Evolutionary conservation across 2,329 filamentous ascomycete genomes (phyloP).

Genomic region (Boeremia lycopersici): DNA sequence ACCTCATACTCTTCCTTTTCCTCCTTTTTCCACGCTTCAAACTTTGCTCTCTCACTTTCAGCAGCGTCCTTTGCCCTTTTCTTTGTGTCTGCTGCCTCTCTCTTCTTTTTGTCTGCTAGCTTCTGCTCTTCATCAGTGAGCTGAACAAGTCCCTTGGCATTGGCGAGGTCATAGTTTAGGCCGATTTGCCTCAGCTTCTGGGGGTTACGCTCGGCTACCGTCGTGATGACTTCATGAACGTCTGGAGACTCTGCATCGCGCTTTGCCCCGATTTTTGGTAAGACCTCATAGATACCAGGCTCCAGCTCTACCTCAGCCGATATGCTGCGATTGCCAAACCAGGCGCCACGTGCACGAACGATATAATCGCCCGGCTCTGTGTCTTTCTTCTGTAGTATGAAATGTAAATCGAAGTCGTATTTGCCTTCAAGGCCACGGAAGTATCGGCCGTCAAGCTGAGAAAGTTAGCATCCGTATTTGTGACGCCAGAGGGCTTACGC

Average conservation of each 20-base stretch:
- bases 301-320: slow-evolving; percentile 77
- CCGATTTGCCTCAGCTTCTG: slow-evolving; percentile 67
- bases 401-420: slow-evolving; percentile 63
- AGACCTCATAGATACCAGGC: slow-evolving; percentile 73
- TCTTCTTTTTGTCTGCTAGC: slow-evolving; percentile 47
- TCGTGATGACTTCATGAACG: slow-evolving; percentile 67
- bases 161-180: slow-evolving; percentile 71
- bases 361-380: slow-evolving; percentile 57
- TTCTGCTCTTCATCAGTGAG: slow-evolving; percentile 56
- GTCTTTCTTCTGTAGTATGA: slow-evolving; percentile 61
- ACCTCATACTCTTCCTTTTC: slow-evolving; percentile 31
- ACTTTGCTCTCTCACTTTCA: slow-evolving; percentile 40
- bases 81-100: slow-evolving; percentile 40
- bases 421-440: slow-evolving; percentile 63
- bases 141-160: slow-evolving; percentile 64
- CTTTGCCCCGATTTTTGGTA: slow-evolving; percentile 73
- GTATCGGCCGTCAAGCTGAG: slow-evolving; percentile 63
- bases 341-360: slow-evolving; percentile 57
- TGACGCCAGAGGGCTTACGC: slow-evolving; percentile 41
- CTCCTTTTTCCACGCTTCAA: slow-evolving; percentile 45
- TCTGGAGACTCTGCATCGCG: slow-evolving; percentile 56
- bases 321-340: slow-evolving; percentile 71
- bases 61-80: slow-evolving; percentile 35
- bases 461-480: slow-evolving; percentile 41
- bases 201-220: slow-evolving; percentile 47